These are phyloP conservation scores for Halenospora varia DNA, from an alignment of 495 filamentous ascomycete species.

Conservation along the genomic window DNA sequence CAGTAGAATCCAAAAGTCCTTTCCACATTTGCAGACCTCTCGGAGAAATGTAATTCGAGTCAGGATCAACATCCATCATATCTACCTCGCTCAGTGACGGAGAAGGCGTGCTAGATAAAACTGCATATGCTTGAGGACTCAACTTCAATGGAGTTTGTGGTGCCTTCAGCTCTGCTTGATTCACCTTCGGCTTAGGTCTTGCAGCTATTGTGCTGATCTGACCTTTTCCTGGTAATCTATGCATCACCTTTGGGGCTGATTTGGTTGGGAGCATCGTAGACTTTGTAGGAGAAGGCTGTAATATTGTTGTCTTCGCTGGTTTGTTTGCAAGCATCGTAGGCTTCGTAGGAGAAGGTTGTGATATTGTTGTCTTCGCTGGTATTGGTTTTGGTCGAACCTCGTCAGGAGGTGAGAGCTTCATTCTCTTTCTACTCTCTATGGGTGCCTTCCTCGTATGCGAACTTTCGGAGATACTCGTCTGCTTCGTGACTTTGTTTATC, in stretches of 20 bases:
- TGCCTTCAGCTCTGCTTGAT: background rate
- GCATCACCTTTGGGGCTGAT: background rate
- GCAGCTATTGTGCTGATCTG: constrained; percentile 10
- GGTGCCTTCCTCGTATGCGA: background rate
- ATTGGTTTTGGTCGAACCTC: background rate
- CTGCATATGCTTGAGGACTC: background rate
- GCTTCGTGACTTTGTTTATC: background rate
- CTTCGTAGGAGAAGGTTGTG: background rate
- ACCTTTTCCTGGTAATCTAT: background rate
- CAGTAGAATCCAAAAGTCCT: constrained; percentile 14
- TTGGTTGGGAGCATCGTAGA: background rate
- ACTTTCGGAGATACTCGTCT: background rate
- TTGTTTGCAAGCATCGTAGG: no score
- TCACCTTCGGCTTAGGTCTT: constrained; percentile 12
- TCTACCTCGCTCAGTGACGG: constrained; percentile 13
- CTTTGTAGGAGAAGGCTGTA: background rate
- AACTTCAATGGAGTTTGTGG: constrained; percentile 1
- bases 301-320: background rate
- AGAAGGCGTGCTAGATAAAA: constrained; percentile 7
- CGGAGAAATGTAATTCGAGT: constrained; percentile 15
- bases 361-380: background rate
- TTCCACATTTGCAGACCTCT: constrained; percentile 19
- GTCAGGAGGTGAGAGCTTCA: constrained; percentile 15
- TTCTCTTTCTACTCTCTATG: constrained; percentile 17
- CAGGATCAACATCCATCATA: constrained; percentile 17